Evolutionary conservation across 108 stramenopile species (phyloP).

Genomic region (Conticribra weissflogii): DNA sequence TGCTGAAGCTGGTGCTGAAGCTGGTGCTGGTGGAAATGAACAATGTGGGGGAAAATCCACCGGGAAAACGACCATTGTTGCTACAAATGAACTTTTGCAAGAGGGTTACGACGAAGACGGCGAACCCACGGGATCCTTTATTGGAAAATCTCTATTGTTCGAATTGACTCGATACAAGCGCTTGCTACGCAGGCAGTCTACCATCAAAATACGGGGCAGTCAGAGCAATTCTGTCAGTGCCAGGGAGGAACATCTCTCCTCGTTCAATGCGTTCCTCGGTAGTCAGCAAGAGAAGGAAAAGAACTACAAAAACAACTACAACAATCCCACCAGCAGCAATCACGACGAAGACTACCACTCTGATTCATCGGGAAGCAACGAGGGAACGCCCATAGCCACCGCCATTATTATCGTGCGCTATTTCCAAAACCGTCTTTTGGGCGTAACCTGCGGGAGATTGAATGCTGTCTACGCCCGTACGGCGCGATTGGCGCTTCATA

Average conservation of each 20-base stretch:
- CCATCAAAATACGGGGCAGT: slow-evolving; percentile 17
- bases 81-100: slow-evolving; percentile 4
- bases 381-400: slow-evolving; percentile 20
- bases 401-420: slow-evolving; percentile 67
- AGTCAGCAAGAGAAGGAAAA: slow-evolving; percentile 5
- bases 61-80: no score
- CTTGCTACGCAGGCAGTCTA: slow-evolving; percentile 10
- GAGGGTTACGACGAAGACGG: slow-evolving; percentile 58
- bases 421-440: slow-evolving; percentile 55
- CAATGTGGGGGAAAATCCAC: no score
- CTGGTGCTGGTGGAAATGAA: no score
- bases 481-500: slow-evolving; percentile 56
- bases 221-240: no score
- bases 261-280: no score
- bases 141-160: slow-evolving; percentile 39
- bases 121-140: slow-evolving; percentile 46
- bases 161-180: slow-evolving; percentile 30
- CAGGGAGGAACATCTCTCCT: no score
- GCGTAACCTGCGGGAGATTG: slow-evolving; percentile 77
- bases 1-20: no score
- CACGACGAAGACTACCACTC: neutral
- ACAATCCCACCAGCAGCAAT: neutral
- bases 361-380: no score
- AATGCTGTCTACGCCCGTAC: slow-evolving; percentile 54
- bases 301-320: slow-evolving; percentile 1